These are phyloP conservation scores for Phytophthora multivora DNA, from an alignment of 352 stramenopile species.

Conservation along the genomic window DNA sequence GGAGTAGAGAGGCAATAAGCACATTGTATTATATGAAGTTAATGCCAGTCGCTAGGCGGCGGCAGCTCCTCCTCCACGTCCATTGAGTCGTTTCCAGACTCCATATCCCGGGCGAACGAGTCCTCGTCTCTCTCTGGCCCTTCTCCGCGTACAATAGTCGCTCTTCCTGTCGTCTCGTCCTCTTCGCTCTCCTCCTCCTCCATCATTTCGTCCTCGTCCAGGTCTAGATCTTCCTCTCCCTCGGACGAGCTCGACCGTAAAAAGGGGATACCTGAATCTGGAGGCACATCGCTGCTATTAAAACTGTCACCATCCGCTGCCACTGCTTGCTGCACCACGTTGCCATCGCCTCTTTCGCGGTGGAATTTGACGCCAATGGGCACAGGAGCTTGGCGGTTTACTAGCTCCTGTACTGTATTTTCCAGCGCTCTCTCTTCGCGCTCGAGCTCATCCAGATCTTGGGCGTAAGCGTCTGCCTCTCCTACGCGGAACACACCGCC, in stretches of 20 bases:
- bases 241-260: slow-evolving; percentile 41
- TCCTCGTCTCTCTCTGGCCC: slow-evolving; percentile 26
- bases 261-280: slow-evolving; percentile 10
- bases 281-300: not conserved
- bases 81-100: slow-evolving; percentile 50
- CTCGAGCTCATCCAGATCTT: slow-evolving; percentile 62
- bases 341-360: slow-evolving; percentile 20
- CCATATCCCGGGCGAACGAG: slow-evolving; percentile 35
- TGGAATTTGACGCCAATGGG: slow-evolving; percentile 73
- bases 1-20: not conserved
- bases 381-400: slow-evolving; percentile 49
- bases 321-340: slow-evolving; percentile 10
- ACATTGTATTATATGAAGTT: not conserved
- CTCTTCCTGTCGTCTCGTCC: slow-evolving; percentile 25
- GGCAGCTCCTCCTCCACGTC: slow-evolving; percentile 38
- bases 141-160: slow-evolving; percentile 37
- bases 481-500: slow-evolving; percentile 44
- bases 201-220: slow-evolving; percentile 44
- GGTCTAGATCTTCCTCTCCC: slow-evolving; percentile 48
- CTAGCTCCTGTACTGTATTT: slow-evolving; percentile 51
- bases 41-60: slow-evolving; percentile 23
- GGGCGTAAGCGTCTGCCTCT: slow-evolving; percentile 47
- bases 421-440: slow-evolving; percentile 61
- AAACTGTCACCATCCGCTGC: slow-evolving; percentile 6
- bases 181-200: slow-evolving; percentile 32